Base-by-base conservation (phyloP, 148 eudicot genomes). In the Tetragonia tetragonoides region DNA sequence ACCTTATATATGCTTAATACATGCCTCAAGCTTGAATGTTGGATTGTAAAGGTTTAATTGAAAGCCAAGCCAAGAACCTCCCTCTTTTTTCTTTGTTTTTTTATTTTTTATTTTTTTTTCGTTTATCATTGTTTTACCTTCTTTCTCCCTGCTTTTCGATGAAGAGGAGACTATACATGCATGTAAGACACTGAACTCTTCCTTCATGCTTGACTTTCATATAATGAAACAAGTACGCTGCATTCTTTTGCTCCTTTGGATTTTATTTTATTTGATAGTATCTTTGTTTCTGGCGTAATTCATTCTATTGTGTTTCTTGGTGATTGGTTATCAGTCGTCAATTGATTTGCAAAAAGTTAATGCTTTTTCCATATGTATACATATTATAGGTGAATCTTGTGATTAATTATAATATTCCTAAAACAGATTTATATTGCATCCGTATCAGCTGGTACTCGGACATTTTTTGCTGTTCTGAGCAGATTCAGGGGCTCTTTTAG, bases 381-480 rank as follows among this genome's bases (percentile, higher is more conserved):
- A 44, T 49, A 62, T 62, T 18, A 17, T 75, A 38, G 59, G 2
- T 63, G 40, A 41, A 41, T 44, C 14, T 16, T 61, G 18, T 68
- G 49, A 59, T 70, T 81, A 47, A 78, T 89, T 69, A 76, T 63
- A 75, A 62, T 54, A 75, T 84, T 68, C 81, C 75, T 77, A 64
- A 72, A 80, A 75, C 92, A 88, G 92, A 86, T 73, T 16, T 82
- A 47, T 82, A 62, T 83, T 79, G 73, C 85, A 75, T 84, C 86
- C 76, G 67, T 82, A 82, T 79, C 84, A 71, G 79, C 70, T 78
- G 83, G 84, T 70, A 78, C 84, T 75, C 78, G 81, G 79, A 87
- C 89, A 49, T 68, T 68, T 39, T 81, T 81, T 68, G 38, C 75
- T 24, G 68, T 71, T 62, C 21, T 73, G 60, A 85, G 87, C 72